These are phyloP conservation scores for Plantago rigida DNA, from an alignment of 305 asterid species.

Conservation along the genomic window DNA sequence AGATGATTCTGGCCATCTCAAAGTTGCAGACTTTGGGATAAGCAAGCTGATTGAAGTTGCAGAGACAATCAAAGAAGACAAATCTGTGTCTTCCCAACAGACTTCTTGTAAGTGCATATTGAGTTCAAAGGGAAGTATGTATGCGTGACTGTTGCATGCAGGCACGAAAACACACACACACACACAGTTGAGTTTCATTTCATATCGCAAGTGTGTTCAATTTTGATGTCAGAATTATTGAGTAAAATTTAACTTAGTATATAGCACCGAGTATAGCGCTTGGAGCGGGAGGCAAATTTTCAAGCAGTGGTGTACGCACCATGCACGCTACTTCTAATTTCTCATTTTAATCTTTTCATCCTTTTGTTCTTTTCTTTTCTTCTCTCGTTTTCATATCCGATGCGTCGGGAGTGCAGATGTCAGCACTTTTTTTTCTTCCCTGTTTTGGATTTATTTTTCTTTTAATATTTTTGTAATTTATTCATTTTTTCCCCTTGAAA, in stretches of 20 bases:
- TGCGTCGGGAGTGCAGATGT: background rate
- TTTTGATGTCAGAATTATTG: background rate
- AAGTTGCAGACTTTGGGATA: conserved; percentile 87
- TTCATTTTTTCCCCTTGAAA: background rate
- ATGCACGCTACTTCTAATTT: background rate
- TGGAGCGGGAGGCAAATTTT: background rate
- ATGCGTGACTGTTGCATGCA: background rate
- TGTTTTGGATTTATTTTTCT: background rate
- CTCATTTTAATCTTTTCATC: too few relatives aligned
- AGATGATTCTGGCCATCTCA: conserved; percentile 82
- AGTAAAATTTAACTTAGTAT: too few relatives aligned
- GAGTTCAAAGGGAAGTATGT: conserved; percentile 12
- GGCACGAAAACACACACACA: background rate
- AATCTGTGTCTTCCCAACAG: conserved; percentile 39
- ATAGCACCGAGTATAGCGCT: background rate
- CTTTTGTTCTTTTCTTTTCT: too few relatives aligned
- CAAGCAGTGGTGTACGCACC: background rate
- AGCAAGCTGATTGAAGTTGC: conserved; percentile 63
- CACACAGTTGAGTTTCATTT: background rate
- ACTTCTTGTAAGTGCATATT: conserved; percentile 49
- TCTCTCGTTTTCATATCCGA: too few relatives aligned
- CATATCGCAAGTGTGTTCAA: background rate
- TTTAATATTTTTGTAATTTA: too few relatives aligned
- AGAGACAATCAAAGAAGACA: conserved; percentile 57
- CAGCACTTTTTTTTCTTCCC: background rate